These are phyloP conservation scores for Aureobasidium subglaciale DNA, from an alignment of 2,329 filamentous ascomycete species.

Conservation along the genomic window DNA sequence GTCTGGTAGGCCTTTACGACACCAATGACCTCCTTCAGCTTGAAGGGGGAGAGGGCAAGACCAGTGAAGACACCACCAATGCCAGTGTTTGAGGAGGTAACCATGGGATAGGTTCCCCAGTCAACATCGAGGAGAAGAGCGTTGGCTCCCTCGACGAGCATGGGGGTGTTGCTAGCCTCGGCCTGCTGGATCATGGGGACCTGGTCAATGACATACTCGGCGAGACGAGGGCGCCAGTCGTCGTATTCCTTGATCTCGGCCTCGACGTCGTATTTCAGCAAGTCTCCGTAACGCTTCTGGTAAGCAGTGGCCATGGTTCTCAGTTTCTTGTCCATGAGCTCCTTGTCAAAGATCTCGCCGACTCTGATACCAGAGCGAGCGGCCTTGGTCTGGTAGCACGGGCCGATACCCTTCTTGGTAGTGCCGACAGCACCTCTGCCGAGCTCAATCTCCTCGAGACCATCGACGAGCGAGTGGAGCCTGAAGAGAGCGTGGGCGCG, in stretches of 20 bases:
- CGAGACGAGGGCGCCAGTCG: constrained; percentile 51
- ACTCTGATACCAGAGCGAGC: constrained; percentile 60
- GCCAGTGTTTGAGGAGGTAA: constrained; percentile 54
- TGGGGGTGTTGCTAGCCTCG: constrained; percentile 51
- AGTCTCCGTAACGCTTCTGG: constrained; percentile 61
- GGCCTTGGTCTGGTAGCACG: constrained; percentile 57
- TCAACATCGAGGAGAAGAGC: constrained; percentile 63
- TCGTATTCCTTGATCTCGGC: constrained; percentile 60
- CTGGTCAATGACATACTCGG: constrained; percentile 59
- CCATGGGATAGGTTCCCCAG: constrained; percentile 55
- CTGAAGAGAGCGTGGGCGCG: constrained; percentile 58
- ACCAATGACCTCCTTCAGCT: constrained; percentile 55
- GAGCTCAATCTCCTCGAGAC: constrained; percentile 51
- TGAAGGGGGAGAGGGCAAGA: constrained; percentile 53
- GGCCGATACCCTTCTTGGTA: constrained; percentile 43
- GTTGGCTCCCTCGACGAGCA: constrained; percentile 64
- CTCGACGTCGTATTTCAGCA: constrained; percentile 61
- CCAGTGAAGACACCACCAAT: constrained; percentile 58
- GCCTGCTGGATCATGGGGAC: constrained; percentile 57
- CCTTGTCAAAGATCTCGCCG: constrained; percentile 60
- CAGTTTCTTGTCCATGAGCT: constrained; percentile 60
- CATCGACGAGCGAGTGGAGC: constrained; percentile 61
- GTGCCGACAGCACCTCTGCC: constrained; percentile 46
- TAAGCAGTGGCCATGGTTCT: constrained; percentile 55
- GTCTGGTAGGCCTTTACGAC: constrained; percentile 65